Evolutionary conservation across 106 monocot genomes (phyloP), one percentile per base, ranked within the genome.

Genomic region (Allium fistulosum): DNA sequence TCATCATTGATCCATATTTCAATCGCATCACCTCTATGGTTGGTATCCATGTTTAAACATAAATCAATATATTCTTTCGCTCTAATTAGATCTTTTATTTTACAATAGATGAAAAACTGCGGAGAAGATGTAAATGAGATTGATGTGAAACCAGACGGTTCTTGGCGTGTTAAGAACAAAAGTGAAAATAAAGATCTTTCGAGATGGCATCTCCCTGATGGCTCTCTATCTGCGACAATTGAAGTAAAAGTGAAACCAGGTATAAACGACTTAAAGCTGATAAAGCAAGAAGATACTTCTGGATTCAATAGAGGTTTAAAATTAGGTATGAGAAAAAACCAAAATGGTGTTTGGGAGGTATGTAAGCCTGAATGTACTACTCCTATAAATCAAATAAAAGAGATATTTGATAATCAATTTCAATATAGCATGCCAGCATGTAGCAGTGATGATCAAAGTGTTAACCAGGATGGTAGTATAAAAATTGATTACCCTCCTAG

Each of bases 1-100:
- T 92, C 18, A 84, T 97, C 45, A 92, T 97, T 66, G 96, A 97
- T 82, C 96, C 92, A 59, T 97, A 92, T 72, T 97, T 97, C 78
- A 97, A 97, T 71, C 78, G 88, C 46, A 97, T 97, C 18, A 82
- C 95, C 57, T 82, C 86, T 61, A 71, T 80, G 88, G 95, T 96
- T 74, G n/a, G 80, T 67, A 49, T 49, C 26, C 37, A 55, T 12
- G 53, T 55, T 3, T 55, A 55, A 55, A 15, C 3, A 13, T 57
- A 11, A 22, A 61, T 10, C 12, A 62, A 7, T 62, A 51, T 13
- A 27, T 65, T 48, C 17, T 56, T 67, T 61, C 57, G 7, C 11
- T 65, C 8, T 48, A n/a, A 62, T 4, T 3, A 45, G 14, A 60
- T 12, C 53, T 55, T 55, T 52, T 58, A 76, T 47, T 13, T 11